Evolutionary conservation across 257 asterid species (phyloP).

Genomic region (Forsythia suspensa): DNA sequence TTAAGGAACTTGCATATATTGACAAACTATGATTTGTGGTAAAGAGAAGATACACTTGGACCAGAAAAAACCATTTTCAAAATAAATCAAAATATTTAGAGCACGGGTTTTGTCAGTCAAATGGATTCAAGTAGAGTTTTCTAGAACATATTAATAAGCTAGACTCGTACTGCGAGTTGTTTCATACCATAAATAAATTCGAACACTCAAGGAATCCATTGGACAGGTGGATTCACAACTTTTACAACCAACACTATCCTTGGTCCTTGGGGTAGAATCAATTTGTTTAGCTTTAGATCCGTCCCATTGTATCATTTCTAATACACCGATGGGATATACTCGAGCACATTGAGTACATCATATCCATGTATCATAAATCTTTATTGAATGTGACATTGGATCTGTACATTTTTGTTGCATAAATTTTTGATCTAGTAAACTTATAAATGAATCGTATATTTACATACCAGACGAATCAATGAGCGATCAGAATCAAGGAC

Average conservation of each 20-base stretch:
- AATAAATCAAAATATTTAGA: no score
- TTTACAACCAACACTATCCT: constrained; percentile 13
- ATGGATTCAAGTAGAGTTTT: no score
- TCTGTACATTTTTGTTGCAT: neutral
- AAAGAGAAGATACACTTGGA: no score
- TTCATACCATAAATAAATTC: constrained; percentile 1
- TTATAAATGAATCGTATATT: constrained; percentile 8
- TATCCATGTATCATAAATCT: neutral
- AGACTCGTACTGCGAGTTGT: neutral
- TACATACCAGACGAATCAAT: constrained; percentile 5
- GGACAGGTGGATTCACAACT: constrained; percentile 10
- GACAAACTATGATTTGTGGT: no score
- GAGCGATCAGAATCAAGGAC: neutral
- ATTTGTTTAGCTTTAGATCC: constrained; percentile 21
- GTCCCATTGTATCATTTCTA: constrained; percentile 10
- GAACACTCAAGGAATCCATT: constrained; percentile 9
- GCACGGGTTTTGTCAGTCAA: no score
- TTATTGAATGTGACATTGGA: neutral
- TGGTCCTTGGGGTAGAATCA: constrained; percentile 11
- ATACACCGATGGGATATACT: neutral
- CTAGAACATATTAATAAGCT: neutral
- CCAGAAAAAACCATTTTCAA: no score
- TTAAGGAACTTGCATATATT: no score
- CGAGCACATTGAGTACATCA: no score
- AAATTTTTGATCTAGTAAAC: neutral